These are phyloP conservation scores for Tylopilus plumbeoviolaceoides DNA, from an alignment of 768 basidiomycete genomes.

Conservation along the genomic window DNA sequence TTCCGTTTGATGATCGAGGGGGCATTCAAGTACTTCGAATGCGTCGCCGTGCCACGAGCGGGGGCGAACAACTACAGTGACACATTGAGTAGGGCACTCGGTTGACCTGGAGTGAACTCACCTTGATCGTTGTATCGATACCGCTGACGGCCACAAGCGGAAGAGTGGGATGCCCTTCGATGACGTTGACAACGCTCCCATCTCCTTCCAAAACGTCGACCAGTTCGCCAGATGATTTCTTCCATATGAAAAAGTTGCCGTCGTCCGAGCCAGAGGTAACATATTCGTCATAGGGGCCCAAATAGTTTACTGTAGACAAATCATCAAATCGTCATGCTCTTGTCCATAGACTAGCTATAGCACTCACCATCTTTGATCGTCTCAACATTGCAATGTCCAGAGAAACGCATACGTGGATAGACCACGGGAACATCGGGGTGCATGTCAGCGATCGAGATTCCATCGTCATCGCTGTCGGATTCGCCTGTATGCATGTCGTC, in stretches of 20 bases:
- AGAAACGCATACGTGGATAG: conserved; percentile 58
- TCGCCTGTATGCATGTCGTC: conserved; percentile 23
- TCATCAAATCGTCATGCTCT: background rate
- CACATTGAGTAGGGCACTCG: background rate
- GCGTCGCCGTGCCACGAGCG: conserved; percentile 40
- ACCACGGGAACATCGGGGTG: conserved; percentile 46
- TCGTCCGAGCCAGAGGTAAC: conserved; percentile 85
- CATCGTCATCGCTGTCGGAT: conserved; percentile 32
- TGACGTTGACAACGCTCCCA: conserved; percentile 74
- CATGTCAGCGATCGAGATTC: conserved; percentile 21
- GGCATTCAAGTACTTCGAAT: conserved; percentile 52
- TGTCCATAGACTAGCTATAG: background rate
- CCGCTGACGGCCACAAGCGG: conserved; percentile 85
- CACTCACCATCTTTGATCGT: conserved; percentile 84
- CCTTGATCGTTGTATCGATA: conserved; percentile 84
- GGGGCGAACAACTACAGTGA: conserved; percentile 61
- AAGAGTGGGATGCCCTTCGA: conserved; percentile 76
- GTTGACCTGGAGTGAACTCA: conserved; percentile 26
- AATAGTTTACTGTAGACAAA: conserved; percentile 65
- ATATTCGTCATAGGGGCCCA: conserved; percentile 74
- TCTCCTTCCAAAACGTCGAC: conserved; percentile 85
- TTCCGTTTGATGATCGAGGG: conserved; percentile 58
- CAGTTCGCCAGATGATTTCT: conserved; percentile 58
- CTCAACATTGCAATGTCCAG: conserved; percentile 71
- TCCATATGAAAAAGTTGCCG: conserved; percentile 85